Conservation (phyloP, 208 protist genomes). For the Acanthamoeba sp. region DNA sequence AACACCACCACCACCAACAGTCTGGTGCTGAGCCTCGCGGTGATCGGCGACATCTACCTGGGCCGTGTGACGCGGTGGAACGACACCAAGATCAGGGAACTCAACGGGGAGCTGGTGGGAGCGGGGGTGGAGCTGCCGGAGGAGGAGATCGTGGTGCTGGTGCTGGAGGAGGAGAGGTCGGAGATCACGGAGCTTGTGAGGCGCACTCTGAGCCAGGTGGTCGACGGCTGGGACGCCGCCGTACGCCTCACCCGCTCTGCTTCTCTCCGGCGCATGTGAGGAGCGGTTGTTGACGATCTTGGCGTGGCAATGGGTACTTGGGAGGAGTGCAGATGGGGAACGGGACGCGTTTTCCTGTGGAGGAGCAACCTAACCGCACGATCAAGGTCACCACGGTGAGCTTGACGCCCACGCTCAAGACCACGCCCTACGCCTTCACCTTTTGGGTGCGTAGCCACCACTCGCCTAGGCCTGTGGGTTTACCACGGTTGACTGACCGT, state of each 20-base stretch:
- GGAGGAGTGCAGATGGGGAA: not conserved
- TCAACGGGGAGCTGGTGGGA: not conserved
- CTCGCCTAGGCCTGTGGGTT: no score
- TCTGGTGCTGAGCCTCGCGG: not conserved
- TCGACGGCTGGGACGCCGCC: not conserved
- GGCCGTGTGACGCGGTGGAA: not conserved
- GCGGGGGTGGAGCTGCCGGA: not conserved
- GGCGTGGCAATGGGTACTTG: no score
- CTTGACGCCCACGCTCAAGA: not conserved
- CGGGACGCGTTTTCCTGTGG: not conserved
- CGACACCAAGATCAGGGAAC: not conserved
- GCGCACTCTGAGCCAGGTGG: not conserved
- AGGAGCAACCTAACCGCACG: not conserved
- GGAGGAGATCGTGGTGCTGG: not conserved
- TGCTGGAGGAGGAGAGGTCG: not conserved
- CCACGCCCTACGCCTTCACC: not conserved
- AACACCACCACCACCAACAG: no score
- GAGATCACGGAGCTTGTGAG: not conserved
- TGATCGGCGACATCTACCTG: not conserved
- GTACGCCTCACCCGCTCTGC: not conserved
- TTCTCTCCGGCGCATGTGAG: no score
- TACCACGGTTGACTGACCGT: no score
- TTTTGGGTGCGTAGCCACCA: not conserved
- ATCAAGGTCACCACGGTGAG: not conserved
- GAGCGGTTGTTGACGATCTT: no score